A percentile compares a stretch with the other conserved stretches of the same genome.
These are phyloP conservation scores for Sclerotinia sclerotiorum DNA, from an alignment of 2,329 filamentous ascomycete genomes.

Conservation along the genomic window DNA sequence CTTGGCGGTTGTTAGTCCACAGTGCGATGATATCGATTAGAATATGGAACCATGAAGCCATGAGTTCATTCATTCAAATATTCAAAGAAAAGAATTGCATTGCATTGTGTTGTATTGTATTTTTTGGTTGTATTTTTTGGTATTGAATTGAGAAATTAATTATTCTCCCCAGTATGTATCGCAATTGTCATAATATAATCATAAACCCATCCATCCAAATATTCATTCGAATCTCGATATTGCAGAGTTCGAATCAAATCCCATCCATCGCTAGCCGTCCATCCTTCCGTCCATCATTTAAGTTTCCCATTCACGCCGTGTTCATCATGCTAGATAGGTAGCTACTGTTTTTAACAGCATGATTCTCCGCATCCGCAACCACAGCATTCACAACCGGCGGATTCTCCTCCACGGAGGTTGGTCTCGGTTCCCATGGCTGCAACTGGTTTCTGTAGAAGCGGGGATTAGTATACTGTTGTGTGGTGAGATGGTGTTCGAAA, in stretches of 20 bases:
- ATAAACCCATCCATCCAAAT: neutral
- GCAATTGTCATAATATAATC: neutral
- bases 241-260: constrained; percentile 9
- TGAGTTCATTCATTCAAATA: no score
- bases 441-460: constrained; percentile 27
- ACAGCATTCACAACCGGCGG: constrained; percentile 24
- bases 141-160: neutral
- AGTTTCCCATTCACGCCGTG: neutral
- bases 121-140: no score
- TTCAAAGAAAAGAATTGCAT: neutral
- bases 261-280: neutral
- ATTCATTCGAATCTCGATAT: neutral
- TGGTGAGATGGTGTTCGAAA: neutral
- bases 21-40: no score
- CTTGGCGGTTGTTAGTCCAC: no score
- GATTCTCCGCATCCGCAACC: constrained; percentile 27
- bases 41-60: neutral
- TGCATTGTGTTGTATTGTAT: neutral
- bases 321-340: no score
- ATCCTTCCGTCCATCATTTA: neutral
- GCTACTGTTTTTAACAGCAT: constrained; percentile 23
- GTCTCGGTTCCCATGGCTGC: constrained; percentile 24
- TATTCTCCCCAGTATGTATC: constrained; percentile 3
- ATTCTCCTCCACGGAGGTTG: constrained; percentile 28
- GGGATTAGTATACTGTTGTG: constrained; percentile 12